Evolutionary conservation across 2,329 filamentous ascomycete genomes (phyloP), one percentile per base, ranked within the genome.

Genomic region (Pseudopithomyces chartarum): DNA sequence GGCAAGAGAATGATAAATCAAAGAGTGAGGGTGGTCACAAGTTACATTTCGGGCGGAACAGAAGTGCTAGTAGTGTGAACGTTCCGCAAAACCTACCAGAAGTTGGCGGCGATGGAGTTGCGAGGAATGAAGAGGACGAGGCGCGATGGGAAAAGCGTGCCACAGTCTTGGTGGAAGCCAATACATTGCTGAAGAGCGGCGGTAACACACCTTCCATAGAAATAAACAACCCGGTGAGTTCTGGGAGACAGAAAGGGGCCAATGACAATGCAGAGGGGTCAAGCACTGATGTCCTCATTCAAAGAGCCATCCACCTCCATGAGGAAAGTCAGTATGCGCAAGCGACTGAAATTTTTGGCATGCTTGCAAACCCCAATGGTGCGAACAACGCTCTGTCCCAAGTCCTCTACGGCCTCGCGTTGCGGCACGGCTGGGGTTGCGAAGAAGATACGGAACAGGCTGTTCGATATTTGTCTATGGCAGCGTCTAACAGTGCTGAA

Each of bases 371-470:
- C 73, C 91, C 91, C 0, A 82, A 87, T 52, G 92, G 91, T 22
- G 86, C 89, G 48, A 97, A 97, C 73, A 97, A 98, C 77, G 91
- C 95, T 39, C 83, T 99, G 62, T 95, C 92, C 69, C 94, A 99
- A 79, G 95, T 99, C 34, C 84, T 99, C 52, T 99, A 97, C 73
- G 95, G 95, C 3, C 89, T 99, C 56, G 93, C 94, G 51, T 78
- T 97, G 63, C 85, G 92, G 89, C 94, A 98, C 76, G 93, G 93
- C 64, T 98, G 95, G 95, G 95, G 95, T 52, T 94, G 91, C 72
- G 75, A 84, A 50, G 85, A 89, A 50, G 83, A 97, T 70, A 85
- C 88, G 34, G 82, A 85, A 60, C 83, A 84, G 65, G 95, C 92
- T 32, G 86, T 98, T 51, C 87, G 85, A 59, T 97, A 93, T 77